Conservation (phyloP, 805 yeast genomes). For the Candida loeiensis region DNA sequence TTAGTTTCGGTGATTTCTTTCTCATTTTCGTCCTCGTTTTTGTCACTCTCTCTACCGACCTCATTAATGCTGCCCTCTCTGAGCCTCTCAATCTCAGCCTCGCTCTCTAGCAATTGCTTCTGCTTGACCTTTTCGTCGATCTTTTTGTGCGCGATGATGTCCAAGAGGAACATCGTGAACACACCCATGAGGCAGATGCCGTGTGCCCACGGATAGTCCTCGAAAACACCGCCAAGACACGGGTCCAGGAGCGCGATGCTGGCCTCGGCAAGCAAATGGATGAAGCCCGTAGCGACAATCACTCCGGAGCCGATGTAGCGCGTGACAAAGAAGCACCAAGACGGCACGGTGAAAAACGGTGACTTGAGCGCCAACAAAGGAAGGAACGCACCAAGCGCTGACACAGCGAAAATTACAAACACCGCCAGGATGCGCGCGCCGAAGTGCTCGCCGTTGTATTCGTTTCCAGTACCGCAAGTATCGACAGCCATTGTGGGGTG, state of each 20-base stretch:
- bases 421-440: conserved; percentile 28
- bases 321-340: conserved; percentile 25
- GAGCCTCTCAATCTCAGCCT: no score
- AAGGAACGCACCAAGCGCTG: conserved; percentile 29
- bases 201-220: conserved; percentile 30
- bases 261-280: conserved; percentile 34
- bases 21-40: no score
- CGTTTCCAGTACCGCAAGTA: conserved; percentile 13
- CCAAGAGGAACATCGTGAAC: conserved; percentile 29
- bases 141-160: conserved; percentile 22
- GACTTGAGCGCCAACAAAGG: conserved; percentile 25
- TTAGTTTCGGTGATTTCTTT: no score
- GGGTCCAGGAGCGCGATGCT: conserved; percentile 21
- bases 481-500: background rate
- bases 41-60: no score
- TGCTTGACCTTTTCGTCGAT: conserved; percentile 6
- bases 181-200: conserved; percentile 32
- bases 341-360: conserved; percentile 22
- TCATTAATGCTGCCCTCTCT: no score
- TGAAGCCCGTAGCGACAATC: conserved; percentile 34
- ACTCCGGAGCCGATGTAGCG: conserved; percentile 35
- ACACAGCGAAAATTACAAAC: conserved; percentile 26
- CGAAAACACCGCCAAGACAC: conserved; percentile 26
- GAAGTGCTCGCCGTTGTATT: conserved; percentile 22
- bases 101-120: background rate